Conservation (phyloP, 2,329 filamentous ascomycete genomes). For the Diaporthe batatas region DNA sequence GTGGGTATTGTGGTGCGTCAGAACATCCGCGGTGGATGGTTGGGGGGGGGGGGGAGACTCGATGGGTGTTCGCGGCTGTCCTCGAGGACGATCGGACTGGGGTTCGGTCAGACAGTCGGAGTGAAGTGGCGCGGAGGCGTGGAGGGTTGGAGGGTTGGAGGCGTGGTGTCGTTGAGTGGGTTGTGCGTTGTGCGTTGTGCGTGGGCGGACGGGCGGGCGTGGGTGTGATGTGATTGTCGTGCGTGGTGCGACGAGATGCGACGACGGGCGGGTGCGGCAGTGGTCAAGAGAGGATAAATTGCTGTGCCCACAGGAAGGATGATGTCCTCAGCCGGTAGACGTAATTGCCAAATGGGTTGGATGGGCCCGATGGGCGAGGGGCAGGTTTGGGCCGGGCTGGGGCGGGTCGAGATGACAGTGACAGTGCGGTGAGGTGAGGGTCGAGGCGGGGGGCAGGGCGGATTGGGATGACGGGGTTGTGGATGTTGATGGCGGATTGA, state of each 20-base stretch:
- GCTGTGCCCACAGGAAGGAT: constrained; percentile 27
- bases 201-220: not conserved
- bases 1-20: constrained; percentile 1
- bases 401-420: constrained; percentile 31
- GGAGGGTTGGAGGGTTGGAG: not conserved
- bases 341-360: constrained; percentile 32
- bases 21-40: not conserved
- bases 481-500: constrained; percentile 13
- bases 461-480: constrained; percentile 33
- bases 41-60: not conserved
- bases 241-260: constrained; percentile 28
- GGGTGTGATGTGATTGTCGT: constrained; percentile 11
- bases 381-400: constrained; percentile 32
- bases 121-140: not conserved
- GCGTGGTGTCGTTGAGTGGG: not conserved
- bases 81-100: constrained; percentile 24
- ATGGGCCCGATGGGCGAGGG: constrained; percentile 20
- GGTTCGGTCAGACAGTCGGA: constrained; percentile 24
- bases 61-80: constrained; percentile 9
- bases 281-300: constrained; percentile 26
- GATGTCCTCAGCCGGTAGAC: constrained; percentile 12
- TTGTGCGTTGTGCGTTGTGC: not conserved
- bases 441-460: constrained; percentile 29
- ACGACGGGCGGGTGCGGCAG: constrained; percentile 6
- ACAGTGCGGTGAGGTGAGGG: constrained; percentile 32